Evolutionary conservation across 331 rosid species (phyloP).

Genomic region (Stylosanthes scabra): DNA sequence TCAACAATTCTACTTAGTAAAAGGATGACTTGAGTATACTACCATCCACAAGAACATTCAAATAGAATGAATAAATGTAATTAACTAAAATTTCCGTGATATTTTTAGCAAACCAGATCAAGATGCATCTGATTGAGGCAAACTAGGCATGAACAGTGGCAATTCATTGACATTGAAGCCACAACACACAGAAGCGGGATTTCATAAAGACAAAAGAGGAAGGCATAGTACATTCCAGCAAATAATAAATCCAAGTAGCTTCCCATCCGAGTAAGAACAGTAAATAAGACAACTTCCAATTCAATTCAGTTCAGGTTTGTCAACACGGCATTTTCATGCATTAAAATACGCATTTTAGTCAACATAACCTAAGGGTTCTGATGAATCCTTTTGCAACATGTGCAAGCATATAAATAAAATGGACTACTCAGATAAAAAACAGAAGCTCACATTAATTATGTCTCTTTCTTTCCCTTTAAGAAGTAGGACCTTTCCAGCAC

Average conservation of each 20-base stretch:
- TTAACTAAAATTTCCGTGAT: neutral
- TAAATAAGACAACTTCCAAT: slow-evolving; percentile 1
- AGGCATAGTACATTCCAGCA: slow-evolving; percentile 4
- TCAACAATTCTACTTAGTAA: slow-evolving; percentile 43
- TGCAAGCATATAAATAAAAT: slow-evolving; percentile 23
- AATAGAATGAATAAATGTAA: slow-evolving; percentile 7
- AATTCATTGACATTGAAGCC: neutral
- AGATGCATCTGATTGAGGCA: slow-evolving; percentile 11
- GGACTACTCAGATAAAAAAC: slow-evolving; percentile 25
- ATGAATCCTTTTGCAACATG: slow-evolving; percentile 28
- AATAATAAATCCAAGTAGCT: slow-evolving; percentile 27
- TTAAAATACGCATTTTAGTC: neutral
- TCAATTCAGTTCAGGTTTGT: neutral
- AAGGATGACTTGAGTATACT: slow-evolving; percentile 16
- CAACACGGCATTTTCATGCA: slow-evolving; percentile 20
- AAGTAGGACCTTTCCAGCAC: slow-evolving; percentile 55
- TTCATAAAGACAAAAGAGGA: slow-evolving; percentile 5
- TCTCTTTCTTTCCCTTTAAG: slow-evolving; percentile 60
- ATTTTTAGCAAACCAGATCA: slow-evolving; percentile 6
- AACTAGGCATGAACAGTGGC: slow-evolving; percentile 2
- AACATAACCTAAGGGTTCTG: slow-evolving; percentile 1
- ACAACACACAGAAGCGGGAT: slow-evolving; percentile 11
- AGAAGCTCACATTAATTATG: slow-evolving; percentile 46
- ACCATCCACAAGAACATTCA: slow-evolving; percentile 11
- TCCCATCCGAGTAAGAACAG: slow-evolving; percentile 17